These are phyloP conservation scores for Calonectria leucothoes DNA, from an alignment of 2,329 filamentous ascomycete genomes.

Conservation along the genomic window DNA sequence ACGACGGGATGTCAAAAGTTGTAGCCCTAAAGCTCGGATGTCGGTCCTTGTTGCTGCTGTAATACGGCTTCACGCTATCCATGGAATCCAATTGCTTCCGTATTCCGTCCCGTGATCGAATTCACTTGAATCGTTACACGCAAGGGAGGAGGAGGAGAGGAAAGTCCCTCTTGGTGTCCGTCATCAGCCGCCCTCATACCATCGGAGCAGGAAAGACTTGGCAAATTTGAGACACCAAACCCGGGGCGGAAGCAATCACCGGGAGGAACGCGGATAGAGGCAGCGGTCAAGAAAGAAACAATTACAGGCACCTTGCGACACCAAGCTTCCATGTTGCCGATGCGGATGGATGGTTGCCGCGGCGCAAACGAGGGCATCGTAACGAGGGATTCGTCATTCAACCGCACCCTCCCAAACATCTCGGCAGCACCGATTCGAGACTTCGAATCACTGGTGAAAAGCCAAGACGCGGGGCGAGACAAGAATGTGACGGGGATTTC, in stretches of 20 bases:
- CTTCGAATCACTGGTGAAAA: neutral
- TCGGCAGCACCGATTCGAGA: neutral
- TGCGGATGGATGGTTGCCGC: neutral
- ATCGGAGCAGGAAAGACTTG: neutral
- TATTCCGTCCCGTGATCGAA: neutral
- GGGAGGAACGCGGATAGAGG: neutral
- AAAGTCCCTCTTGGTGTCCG: neutral
- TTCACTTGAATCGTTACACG: neutral
- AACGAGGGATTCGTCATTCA: neutral
- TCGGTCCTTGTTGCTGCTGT: neutral
- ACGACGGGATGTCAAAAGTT: neutral
- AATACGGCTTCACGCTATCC: neutral
- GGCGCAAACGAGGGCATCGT: neutral
- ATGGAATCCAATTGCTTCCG: neutral
- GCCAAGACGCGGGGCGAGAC: conserved; percentile 2
- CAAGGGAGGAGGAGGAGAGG: too few species aligned
- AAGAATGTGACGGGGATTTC: neutral
- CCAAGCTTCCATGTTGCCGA: neutral
- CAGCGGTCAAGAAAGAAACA: neutral
- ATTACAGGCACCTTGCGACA: neutral
- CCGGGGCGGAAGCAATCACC: neutral
- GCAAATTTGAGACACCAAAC: neutral
- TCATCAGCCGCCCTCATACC: neutral
- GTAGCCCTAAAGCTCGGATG: neutral
- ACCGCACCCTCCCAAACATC: neutral